phyloP scores from a whole-genome alignment of 2,329 filamentous ascomycete species.

The Chlorencoelia australis region DNA sequence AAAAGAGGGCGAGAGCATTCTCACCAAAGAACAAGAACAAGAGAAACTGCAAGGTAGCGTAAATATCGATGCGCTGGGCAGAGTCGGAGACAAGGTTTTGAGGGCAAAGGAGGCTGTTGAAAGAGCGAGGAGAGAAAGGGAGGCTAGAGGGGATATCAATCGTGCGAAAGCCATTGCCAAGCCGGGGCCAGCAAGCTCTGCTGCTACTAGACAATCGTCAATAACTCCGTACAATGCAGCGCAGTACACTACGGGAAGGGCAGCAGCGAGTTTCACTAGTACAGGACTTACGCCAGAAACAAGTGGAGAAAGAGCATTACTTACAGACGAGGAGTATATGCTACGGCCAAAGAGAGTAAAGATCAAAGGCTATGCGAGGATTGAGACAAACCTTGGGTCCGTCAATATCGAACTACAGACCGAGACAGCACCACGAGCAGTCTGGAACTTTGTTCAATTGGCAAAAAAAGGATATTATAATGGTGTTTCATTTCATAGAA shows the following conservation, averaged over 20 bases:
- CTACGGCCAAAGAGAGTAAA: conserved; percentile 83
- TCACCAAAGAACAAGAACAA: conserved; percentile 60
- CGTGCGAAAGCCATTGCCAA: conserved; percentile 32
- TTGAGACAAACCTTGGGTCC: conserved; percentile 76
- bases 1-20: conserved; percentile 63
- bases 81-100: conserved; percentile 69
- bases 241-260: conserved; percentile 78
- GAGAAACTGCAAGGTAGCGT: conserved; percentile 59
- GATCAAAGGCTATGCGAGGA: conserved; percentile 80
- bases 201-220: conserved; percentile 38
- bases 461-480: conserved; percentile 87
- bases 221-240: conserved; percentile 74
- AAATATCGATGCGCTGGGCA: conserved; percentile 72
- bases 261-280: conserved; percentile 89
- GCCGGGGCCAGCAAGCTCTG: conserved; percentile 25
- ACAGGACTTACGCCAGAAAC: conserved; percentile 91
- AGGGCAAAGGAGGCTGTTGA: conserved; percentile 92
- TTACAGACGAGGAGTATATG: conserved; percentile 96
- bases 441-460: conserved; percentile 92
- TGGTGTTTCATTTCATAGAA: conserved; percentile 77
- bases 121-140: conserved; percentile 67
- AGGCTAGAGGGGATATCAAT: conserved; percentile 49
- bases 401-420: conserved; percentile 84
- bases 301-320: conserved; percentile 70
- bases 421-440: conserved; percentile 82